Evolutionary conservation across 2,329 filamentous ascomycete genomes (phyloP), one percentile per base, ranked within the genome.

Genomic region (Penicillium aurantiogriseum): DNA sequence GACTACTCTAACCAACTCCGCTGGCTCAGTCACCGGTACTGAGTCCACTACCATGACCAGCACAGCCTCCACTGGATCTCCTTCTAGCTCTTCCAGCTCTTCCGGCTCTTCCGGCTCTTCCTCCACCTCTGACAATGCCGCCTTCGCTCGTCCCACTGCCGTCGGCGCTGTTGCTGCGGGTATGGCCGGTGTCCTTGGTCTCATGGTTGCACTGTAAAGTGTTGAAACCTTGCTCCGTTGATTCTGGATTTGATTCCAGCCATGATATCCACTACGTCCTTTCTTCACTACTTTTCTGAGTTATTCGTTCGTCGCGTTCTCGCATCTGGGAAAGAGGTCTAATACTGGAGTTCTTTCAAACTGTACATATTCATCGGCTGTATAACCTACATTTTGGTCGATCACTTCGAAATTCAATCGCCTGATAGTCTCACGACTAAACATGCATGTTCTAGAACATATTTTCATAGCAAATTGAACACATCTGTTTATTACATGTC

Each of bases 161-260:
- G 58, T 68, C 29, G 62, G 62, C 27, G 63, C 56, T 33, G 60
- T 54, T 19, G 42, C 66, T 39, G 68, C 63, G 19, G 68, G 66
- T 60, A 53, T 70, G 29, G 69, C 65, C 11, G 69, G 69, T 64
- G 49, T 71, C 9, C 50, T 71, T 11, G 69, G 69, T 52, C 53
- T 70, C 33, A 71, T 71, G 67, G 66, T 61, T 59, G 68, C 65
- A 53, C 64, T 71, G 56, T 71, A 70, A 65, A 59, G 31, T 19
- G 31, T 29, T 47, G 43, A 59, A 53, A 19, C 10, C 35, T 59
- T 31, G 9, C 19, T 45, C 7, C 17, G 17, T 45, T 31, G 36
- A 47, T 42, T n/a, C 29, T n/a, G 44, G 44, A 53, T 51, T 31
- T 15, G 19, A 36, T 51, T 9, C 25, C 36, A 36, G 17, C 11